phyloP scores from a whole-genome alignment of 192 early-diverging fungal species.

The Coemansia sp. region DNA sequence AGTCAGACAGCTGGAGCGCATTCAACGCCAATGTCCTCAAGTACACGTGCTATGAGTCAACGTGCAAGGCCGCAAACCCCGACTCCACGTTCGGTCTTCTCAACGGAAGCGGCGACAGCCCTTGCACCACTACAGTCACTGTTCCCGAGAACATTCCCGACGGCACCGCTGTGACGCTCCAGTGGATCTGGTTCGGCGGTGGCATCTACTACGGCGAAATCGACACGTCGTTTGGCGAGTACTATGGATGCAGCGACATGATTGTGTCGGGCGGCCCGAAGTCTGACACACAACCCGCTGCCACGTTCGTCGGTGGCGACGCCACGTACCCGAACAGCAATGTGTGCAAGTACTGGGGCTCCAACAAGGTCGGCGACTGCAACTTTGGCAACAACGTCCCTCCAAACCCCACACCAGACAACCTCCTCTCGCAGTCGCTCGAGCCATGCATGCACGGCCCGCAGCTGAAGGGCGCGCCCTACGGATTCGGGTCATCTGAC shows the following conservation, averaged over 20 bases:
- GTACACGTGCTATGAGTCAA: conserved; percentile 64
- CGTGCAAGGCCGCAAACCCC: conserved; percentile 56
- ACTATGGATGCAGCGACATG: conserved; percentile 62
- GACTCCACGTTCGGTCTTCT: conserved; percentile 52
- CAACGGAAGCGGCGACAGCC: conserved; percentile 58
- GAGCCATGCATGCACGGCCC: conserved; percentile 60
- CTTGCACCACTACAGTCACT: conserved; percentile 58
- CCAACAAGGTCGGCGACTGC: conserved; percentile 63
- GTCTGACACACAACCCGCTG: conserved; percentile 23
- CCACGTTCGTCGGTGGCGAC: conserved; percentile 58
- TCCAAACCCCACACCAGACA: conserved; percentile 38
- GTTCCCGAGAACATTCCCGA: conserved; percentile 60
- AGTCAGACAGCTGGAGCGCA: conserved; percentile 61
- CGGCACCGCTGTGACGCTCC: conserved; percentile 58
- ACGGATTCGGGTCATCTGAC: conserved; percentile 49
- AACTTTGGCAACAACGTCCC: conserved; percentile 59
- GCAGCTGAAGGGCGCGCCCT: conserved; percentile 45
- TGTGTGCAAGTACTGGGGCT: conserved; percentile 68
- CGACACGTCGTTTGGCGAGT: conserved; percentile 63
- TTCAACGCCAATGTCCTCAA: conserved; percentile 60
- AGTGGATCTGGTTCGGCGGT: conserved; percentile 68
- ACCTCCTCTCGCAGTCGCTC: conserved; percentile 61
- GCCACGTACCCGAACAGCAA: conserved; percentile 57
- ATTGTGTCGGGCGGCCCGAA: conserved; percentile 56
- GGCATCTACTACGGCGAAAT: conserved; percentile 62